Evolutionary conservation across 2,329 filamentous ascomycete species (phyloP), one percentile per base, ranked within the genome.

Genomic region (Ceratocystis papillata): DNA sequence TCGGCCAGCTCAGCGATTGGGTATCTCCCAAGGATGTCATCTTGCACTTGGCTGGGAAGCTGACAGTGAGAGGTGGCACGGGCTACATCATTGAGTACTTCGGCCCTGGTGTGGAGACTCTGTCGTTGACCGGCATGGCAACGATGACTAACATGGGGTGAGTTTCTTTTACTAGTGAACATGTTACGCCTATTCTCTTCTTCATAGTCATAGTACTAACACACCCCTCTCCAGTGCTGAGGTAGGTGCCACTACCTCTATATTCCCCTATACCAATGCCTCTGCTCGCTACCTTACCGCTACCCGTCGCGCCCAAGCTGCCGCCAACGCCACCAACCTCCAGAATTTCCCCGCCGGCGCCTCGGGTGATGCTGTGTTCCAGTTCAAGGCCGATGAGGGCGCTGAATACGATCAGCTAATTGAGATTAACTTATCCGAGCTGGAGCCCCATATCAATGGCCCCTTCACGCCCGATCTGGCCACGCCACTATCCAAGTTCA

Each of bases 391-490:
- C 45, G 94, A 99, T 73, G 79, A 84, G 55, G 87, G 84, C 69
- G 92, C 89, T 68, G 81, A 92, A 72, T 99, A 96, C 76, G 94
- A 99, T 76, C 84, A 96, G 76, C 77, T 95, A 63, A 89, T 99
- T 72, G 88, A 87, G 66, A 96, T 99, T 74, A 83, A 99, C 78
- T 83, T 99, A 45, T 93, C 89, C 2, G 84, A 85, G 69, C 85
- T 97, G 25, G 94, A 99, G 77, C 94, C 94, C 17, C 89, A 96
- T 75, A 90, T 99, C 78, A 99, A 97, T 77, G 94, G 94, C 0
- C 94, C 94, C 48, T 96, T 96, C 76, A 99, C 94, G 0, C 94
- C 94, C 1, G 94, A 99, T 75, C 81, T 99, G 70, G 94, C 93
- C 2, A 96, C 91, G 0, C 93, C 94, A 3, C 79, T 99, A 65